Conservation (phyloP, 164 flowering plant species). For the Piper longum region DNA sequence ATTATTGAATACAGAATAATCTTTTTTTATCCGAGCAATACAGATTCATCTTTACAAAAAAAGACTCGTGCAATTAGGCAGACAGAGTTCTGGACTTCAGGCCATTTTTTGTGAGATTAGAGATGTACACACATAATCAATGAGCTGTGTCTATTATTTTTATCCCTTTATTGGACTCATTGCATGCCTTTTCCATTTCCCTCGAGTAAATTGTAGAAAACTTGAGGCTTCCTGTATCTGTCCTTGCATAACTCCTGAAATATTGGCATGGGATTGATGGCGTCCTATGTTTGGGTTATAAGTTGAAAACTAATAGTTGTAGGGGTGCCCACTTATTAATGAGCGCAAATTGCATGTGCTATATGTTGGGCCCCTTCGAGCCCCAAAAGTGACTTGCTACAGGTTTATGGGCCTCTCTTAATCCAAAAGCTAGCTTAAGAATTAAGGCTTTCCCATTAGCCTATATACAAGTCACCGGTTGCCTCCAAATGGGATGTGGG, state of each 20-base stretch:
- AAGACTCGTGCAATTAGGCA: background rate
- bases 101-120: background rate
- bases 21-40: too few relatives aligned
- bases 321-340: background rate
- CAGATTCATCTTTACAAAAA: too few relatives aligned
- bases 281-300: too few relatives aligned
- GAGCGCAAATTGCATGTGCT: background rate
- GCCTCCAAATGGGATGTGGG: too few relatives aligned
- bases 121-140: background rate
- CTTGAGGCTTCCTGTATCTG: conserved; percentile 50
- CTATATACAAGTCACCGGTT: too few relatives aligned
- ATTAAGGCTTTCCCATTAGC: too few relatives aligned
- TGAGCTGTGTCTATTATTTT: background rate
- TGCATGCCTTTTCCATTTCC: conserved; percentile 4
- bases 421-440: too few relatives aligned
- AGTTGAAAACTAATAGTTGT: background rate
- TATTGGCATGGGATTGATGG: background rate
- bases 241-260: conserved; percentile 40
- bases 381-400: too few relatives aligned
- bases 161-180: background rate
- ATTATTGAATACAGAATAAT: too few relatives aligned
- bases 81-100: background rate
- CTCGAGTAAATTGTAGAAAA: conserved; percentile 55
- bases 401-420: too few relatives aligned
- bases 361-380: too few relatives aligned